Evolutionary conservation across 2,329 filamentous ascomycete species (phyloP).

Genomic region (Xylariomycetidae sp.): DNA sequence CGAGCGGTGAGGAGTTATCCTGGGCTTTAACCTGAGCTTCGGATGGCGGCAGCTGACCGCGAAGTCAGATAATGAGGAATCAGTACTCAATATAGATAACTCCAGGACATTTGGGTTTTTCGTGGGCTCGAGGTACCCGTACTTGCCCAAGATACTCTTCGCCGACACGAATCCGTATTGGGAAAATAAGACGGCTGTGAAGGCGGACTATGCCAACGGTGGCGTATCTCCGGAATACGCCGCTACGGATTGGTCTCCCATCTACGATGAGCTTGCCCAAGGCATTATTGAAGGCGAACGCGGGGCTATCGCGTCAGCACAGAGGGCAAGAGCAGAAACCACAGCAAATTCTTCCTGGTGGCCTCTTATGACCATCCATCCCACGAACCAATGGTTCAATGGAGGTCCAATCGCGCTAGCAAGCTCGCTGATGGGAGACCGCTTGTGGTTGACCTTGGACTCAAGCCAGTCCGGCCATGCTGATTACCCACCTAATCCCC

Average conservation of each 20-base stretch:
- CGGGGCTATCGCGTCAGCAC: too few species aligned
- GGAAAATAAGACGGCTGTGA: constrained; percentile 15
- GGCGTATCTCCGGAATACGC: constrained; percentile 10
- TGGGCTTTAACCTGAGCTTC: too few species aligned
- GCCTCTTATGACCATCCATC: constrained; percentile 16
- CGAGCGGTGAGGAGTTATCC: too few species aligned
- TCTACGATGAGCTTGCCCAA: constrained; percentile 16
- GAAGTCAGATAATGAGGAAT: too few species aligned
- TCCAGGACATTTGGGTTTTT: constrained; percentile 13
- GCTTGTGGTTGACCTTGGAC: constrained; percentile 17
- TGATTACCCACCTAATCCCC: constrained; percentile 16
- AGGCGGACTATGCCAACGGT: constrained; percentile 12
- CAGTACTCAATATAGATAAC: too few species aligned
- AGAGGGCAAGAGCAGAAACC: too few species aligned
- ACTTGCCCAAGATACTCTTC: constrained; percentile 17
- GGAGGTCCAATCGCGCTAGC: constrained; percentile 13
- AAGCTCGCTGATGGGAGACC: constrained; percentile 10
- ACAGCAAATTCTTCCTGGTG: neutral
- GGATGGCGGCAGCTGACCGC: too few species aligned
- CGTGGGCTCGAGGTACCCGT: constrained; percentile 17
- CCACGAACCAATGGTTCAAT: constrained; percentile 17
- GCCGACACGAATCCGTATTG: constrained; percentile 19
- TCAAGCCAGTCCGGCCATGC: constrained; percentile 15
- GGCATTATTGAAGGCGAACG: constrained; percentile 12
- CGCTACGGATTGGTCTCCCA: constrained; percentile 10